Percentiles rank a stretch among this genome's conserved stretches.
Conservation (phyloP, 768 basidiomycete genomes). For the Lyophyllum semitale region DNA sequence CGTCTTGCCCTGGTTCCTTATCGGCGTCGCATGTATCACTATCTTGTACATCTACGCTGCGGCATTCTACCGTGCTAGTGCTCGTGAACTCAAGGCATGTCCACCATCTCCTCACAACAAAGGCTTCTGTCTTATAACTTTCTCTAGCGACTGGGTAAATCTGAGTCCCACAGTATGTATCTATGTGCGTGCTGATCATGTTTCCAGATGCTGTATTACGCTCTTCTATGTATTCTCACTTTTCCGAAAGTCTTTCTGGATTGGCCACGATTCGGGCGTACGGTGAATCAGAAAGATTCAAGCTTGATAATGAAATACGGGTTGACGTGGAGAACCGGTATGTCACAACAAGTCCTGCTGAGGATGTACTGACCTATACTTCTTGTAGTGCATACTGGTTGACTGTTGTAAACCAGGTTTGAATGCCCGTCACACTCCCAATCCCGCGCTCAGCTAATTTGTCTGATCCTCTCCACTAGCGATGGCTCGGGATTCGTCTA, state of each 20-base stretch:
- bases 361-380: neutral
- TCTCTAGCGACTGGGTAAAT: constrained; percentile 54
- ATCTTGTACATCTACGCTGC: constrained; percentile 71
- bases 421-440: neutral
- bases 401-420: constrained; percentile 78
- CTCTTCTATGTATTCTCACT: constrained; percentile 87
- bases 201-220: constrained; percentile 79
- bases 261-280: constrained; percentile 89
- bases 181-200: neutral
- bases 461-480: constrained; percentile 32
- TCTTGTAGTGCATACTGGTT: constrained; percentile 76
- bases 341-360: constrained; percentile 1
- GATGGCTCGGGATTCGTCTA: constrained; percentile 90
- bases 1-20: constrained; percentile 82
- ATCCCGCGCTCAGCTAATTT: constrained; percentile 15
- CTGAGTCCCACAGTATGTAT: constrained; percentile 5
- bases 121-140: neutral
- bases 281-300: constrained; percentile 76
- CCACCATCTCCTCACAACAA: neutral
- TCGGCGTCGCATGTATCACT: constrained; percentile 64
- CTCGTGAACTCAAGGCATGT: constrained; percentile 79
- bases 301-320: constrained; percentile 68
- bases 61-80: constrained; percentile 81
- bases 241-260: constrained; percentile 88
- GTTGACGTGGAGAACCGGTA: constrained; percentile 85